phyloP scores from a whole-genome alignment of 768 basidiomycete species.

The Mycena floridula region DNA sequence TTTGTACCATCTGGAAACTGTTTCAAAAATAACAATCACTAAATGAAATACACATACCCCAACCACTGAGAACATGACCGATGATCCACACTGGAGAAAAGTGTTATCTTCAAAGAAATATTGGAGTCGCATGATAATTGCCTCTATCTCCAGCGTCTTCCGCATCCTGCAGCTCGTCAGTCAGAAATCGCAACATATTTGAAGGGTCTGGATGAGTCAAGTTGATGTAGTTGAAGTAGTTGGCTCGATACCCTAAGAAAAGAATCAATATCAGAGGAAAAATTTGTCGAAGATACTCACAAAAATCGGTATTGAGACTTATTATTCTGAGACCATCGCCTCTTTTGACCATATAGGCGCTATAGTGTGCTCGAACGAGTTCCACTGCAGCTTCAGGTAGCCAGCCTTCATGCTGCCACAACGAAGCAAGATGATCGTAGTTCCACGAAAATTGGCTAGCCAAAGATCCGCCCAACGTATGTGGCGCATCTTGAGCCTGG shows the following conservation, averaged over 20 bases:
- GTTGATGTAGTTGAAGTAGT: slow-evolving; percentile 77
- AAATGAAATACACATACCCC: too few relatives aligned
- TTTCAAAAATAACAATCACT: too few relatives aligned
- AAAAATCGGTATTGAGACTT: slow-evolving; percentile 72
- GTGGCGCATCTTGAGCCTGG: slow-evolving; percentile 57
- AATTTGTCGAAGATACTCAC: slow-evolving; percentile 32
- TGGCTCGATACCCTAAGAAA: slow-evolving; percentile 41
- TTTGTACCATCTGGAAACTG: slow-evolving; percentile 72
- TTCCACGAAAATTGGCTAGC: slow-evolving; percentile 69
- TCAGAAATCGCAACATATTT: slow-evolving; percentile 73
- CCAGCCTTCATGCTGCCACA: slow-evolving; percentile 73
- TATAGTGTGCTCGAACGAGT: slow-evolving; percentile 61
- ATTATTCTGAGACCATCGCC: slow-evolving; percentile 64
- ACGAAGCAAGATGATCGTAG: slow-evolving; percentile 64
- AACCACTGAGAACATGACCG: slow-evolving; percentile 54
- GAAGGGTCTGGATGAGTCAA: slow-evolving; percentile 62
- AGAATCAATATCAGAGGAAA: background rate
- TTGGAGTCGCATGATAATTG: slow-evolving; percentile 17
- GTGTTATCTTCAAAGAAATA: background rate
- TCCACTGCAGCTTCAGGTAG: slow-evolving; percentile 49
- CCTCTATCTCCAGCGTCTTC: slow-evolving; percentile 74
- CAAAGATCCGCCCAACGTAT: slow-evolving; percentile 46
- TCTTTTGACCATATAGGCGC: slow-evolving; percentile 66
- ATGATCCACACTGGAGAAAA: slow-evolving; percentile 42
- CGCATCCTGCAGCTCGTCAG: slow-evolving; percentile 71